phyloP scores from a whole-genome alignment of 257 asterid genomes.

The Galeopsis tetrahit region DNA sequence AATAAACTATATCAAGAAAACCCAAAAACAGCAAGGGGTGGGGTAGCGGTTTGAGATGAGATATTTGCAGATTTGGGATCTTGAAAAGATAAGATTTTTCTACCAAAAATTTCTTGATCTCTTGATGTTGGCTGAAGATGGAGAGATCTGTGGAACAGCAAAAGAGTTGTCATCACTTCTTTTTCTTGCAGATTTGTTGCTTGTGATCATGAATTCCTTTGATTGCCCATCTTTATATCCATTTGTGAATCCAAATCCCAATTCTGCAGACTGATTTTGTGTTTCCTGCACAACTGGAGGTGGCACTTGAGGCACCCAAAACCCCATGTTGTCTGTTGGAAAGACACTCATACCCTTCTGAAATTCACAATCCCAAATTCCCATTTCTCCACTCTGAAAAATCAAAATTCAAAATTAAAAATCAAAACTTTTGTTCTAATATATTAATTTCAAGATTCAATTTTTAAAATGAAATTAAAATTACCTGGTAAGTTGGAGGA shows the following conservation, averaged over 20 bases:
- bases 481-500: constrained; percentile 54
- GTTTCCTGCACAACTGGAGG: constrained; percentile 32
- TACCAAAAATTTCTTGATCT: constrained; percentile 59
- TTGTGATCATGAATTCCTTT: constrained; percentile 36
- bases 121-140: constrained; percentile 46
- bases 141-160: constrained; percentile 82
- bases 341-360: constrained; percentile 36
- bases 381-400: constrained; percentile 54
- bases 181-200: constrained; percentile 50
- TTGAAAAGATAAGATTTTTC: constrained; percentile 10
- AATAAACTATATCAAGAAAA: neutral
- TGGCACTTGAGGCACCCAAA: constrained; percentile 75
- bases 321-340: constrained; percentile 49
- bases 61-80: neutral
- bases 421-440: neutral
- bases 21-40: neutral
- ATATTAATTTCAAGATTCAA: neutral
- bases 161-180: constrained; percentile 61
- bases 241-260: constrained; percentile 47
- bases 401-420: neutral
- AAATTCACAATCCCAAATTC: constrained; percentile 58
- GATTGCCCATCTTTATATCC: constrained; percentile 41
- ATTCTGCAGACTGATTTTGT: constrained; percentile 45
- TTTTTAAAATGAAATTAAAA: no score
- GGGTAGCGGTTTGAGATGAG: constrained; percentile 9